These are phyloP conservation scores for Mycena chlorophos DNA, from an alignment of 768 basidiomycete genomes.

Conservation along the genomic window DNA sequence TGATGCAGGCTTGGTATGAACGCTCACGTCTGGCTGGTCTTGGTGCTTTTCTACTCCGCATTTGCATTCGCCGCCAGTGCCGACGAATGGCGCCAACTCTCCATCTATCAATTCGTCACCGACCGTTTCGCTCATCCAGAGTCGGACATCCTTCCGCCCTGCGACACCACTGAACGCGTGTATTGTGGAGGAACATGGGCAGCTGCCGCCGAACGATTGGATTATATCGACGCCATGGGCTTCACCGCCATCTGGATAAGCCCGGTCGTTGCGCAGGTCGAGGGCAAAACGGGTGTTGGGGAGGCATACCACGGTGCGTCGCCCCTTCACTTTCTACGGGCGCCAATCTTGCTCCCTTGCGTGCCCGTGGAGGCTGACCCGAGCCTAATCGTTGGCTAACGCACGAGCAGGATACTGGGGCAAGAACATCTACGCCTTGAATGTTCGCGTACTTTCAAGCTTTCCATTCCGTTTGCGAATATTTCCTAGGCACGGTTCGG, in stretches of 20 bases:
- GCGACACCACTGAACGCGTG: constrained; percentile 46
- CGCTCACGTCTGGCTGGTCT: no score
- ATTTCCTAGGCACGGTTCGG: no score
- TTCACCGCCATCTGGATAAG: constrained; percentile 72
- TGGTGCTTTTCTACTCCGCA: constrained; percentile 15
- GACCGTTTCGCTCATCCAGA: constrained; percentile 58
- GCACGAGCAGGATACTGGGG: constrained; percentile 29
- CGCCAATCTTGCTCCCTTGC: not conserved
- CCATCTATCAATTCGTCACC: constrained; percentile 57
- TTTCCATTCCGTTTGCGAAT: no score
- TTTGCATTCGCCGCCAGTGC: constrained; percentile 41
- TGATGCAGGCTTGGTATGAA: no score
- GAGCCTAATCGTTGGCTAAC: no score
- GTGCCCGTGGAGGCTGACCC: no score
- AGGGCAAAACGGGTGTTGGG: constrained; percentile 53
- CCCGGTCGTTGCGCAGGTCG: constrained; percentile 55
- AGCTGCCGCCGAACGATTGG: constrained; percentile 52
- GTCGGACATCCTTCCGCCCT: constrained; percentile 40
- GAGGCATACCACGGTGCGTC: constrained; percentile 57
- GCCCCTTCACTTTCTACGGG: not conserved
- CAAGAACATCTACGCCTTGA: constrained; percentile 51
- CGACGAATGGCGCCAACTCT: constrained; percentile 52
- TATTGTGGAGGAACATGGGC: constrained; percentile 65
- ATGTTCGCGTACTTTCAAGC: no score
- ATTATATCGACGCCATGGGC: constrained; percentile 62